phyloP scores from a whole-genome alignment of 305 asterid genomes.

The Plantago coronopus region DNA sequence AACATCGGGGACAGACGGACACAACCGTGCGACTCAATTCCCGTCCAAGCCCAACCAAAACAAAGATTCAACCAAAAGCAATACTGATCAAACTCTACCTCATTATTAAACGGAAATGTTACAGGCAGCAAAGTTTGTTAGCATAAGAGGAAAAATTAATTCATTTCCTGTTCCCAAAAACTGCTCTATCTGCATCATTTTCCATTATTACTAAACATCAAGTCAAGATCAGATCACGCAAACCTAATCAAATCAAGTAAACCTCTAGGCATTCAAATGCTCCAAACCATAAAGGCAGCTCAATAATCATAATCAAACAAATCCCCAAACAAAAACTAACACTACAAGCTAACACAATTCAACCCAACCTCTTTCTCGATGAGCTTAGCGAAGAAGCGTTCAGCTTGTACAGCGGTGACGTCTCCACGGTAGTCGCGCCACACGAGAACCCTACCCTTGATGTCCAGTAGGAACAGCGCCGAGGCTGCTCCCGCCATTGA shows the following conservation, averaged over 20 bases:
- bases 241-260: not conserved
- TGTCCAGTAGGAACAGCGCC: conserved; percentile 51
- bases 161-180: too few species aligned
- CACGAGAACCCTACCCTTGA: conserved; percentile 54
- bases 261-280: too few species aligned
- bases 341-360: too few species aligned
- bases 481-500: conserved; percentile 61
- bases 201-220: not conserved
- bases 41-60: not conserved
- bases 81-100: not conserved
- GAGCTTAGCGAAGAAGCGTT: conserved; percentile 54
- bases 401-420: conserved; percentile 48
- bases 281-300: not conserved
- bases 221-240: not conserved
- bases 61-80: not conserved
- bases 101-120: not conserved
- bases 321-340: not conserved
- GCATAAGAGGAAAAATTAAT: too few species aligned
- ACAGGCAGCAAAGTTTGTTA: too few species aligned
- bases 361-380: conserved; percentile 51
- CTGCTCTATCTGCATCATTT: too few species aligned
- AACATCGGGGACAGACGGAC: not conserved
- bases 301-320: not conserved
- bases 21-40: not conserved
- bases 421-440: conserved; percentile 61